Conservation (phyloP, 228 moss, liverwort and hornwort genomes). For the Sphagnum fallax region DNA sequence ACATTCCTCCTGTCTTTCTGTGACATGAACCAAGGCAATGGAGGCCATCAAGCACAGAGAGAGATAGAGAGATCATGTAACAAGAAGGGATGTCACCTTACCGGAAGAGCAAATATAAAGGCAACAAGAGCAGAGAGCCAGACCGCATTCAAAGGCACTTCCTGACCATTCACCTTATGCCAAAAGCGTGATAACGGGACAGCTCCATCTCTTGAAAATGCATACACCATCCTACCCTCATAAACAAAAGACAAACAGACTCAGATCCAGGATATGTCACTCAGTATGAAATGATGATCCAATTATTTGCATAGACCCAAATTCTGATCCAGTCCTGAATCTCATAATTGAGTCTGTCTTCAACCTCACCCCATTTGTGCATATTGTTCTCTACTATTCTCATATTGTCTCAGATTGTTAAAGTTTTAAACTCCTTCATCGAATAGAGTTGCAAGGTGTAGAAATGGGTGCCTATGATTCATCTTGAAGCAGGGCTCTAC, state of each 20-base stretch:
- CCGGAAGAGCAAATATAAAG: constrained; percentile 70
- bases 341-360: no score
- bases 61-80: neutral
- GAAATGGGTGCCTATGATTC: no score
- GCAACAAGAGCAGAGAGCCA: constrained; percentile 59
- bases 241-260: neutral
- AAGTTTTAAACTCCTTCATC: no score
- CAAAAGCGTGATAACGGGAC: constrained; percentile 55
- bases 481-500: no score
- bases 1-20: neutral
- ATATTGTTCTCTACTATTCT: no score
- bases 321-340: no score
- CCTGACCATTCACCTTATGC: constrained; percentile 51
- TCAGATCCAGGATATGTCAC: neutral
- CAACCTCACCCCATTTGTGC: no score
- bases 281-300: neutral
- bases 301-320: neutral
- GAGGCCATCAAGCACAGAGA: neutral
- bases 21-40: neutral
- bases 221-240: constrained; percentile 56
- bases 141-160: constrained; percentile 70
- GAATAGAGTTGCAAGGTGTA: no score
- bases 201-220: constrained; percentile 80
- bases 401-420: no score
- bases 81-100: constrained; percentile 6